Percentiles rank a stretch among this genome's conserved stretches.
These are phyloP conservation scores for Ziziphus jujuba DNA, from an alignment of 306 rosid species.

Conservation along the genomic window DNA sequence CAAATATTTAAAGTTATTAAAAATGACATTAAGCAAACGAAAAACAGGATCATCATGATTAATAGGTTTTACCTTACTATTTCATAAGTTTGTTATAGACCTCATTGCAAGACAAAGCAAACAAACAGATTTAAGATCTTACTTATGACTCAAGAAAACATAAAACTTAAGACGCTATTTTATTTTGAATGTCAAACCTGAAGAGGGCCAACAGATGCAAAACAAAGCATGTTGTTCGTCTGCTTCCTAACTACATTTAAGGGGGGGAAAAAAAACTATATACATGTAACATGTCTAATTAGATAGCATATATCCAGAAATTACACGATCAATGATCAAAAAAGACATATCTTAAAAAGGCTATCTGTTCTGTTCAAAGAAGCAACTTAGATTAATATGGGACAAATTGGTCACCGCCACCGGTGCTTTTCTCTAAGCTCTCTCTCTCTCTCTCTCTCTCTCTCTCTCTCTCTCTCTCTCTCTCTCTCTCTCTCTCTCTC, in stretches of 20 bases:
- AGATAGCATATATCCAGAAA: conserved; percentile 25
- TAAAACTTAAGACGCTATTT: neutral
- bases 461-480: too few relatives aligned
- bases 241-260: conserved; percentile 6
- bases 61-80: conserved; percentile 9
- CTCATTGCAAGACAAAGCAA: conserved; percentile 11
- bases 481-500: too few relatives aligned
- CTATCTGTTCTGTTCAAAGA: conserved; percentile 23
- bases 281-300: conserved; percentile 24
- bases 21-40: conserved; percentile 3
- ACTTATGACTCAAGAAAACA: neutral
- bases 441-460: too few relatives aligned
- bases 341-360: conserved; percentile 7
- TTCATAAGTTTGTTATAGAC: conserved; percentile 20
- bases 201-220: neutral
- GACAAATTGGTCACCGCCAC: conserved; percentile 34
- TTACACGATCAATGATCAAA: neutral
- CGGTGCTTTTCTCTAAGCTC: conserved; percentile 30
- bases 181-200: conserved; percentile 14
- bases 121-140: conserved; percentile 5
- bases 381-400: conserved; percentile 40
- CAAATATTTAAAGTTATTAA: neutral
- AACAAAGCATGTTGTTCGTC: conserved; percentile 27
- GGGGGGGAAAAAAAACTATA: neutral
- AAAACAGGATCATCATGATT: conserved; percentile 3